Evolutionary conservation across 176 grass and related monocot species (phyloP).

Genomic region (Oryza glaberrima): DNA sequence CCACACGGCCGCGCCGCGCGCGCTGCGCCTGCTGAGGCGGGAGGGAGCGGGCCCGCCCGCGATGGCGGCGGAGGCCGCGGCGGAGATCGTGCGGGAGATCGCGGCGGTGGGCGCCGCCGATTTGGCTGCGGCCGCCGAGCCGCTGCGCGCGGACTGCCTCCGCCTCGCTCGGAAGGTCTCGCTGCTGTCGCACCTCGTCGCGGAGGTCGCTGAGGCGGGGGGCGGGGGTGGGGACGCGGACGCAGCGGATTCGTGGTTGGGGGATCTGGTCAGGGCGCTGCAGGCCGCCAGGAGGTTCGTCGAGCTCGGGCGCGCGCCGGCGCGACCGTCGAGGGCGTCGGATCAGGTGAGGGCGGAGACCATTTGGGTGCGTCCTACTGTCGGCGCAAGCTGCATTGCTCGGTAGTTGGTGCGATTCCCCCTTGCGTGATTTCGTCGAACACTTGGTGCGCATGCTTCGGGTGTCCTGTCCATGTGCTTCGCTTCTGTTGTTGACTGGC

Average conservation of each 20-base stretch:
- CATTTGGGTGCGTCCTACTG: neutral
- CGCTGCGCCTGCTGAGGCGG: neutral
- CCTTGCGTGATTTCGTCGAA: conserved; percentile 37
- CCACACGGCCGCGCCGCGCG: neutral
- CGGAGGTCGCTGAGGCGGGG: conserved; percentile 62
- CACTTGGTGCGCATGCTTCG: neutral
- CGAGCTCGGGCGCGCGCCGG: conserved; percentile 44
- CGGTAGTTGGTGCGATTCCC: conserved; percentile 21
- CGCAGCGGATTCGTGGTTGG: conserved; percentile 36
- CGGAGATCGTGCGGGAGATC: conserved; percentile 61
- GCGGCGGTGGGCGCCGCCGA: conserved; percentile 57
- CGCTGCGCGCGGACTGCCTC: conserved; percentile 72
- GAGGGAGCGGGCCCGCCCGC: neutral
- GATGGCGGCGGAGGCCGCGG: conserved; percentile 43
- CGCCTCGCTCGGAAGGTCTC: conserved; percentile 82
- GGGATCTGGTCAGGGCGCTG: conserved; percentile 68
- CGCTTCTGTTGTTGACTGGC: neutral
- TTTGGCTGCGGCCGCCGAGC: conserved; percentile 51
- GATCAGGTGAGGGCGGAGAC: conserved; percentile 40
- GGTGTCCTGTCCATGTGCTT: neutral
- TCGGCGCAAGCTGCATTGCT: conserved; percentile 46
- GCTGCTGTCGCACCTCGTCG: conserved; percentile 76
- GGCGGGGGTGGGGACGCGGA: conserved; percentile 2
- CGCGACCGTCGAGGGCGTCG: conserved; percentile 11
- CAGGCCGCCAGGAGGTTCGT: conserved; percentile 66